A percentile compares a stretch with the other conserved stretches of the same genome.
Evolutionary conservation across 1,139 yeast genomes (phyloP).

Genomic region (Torulaspora globosa): DNA sequence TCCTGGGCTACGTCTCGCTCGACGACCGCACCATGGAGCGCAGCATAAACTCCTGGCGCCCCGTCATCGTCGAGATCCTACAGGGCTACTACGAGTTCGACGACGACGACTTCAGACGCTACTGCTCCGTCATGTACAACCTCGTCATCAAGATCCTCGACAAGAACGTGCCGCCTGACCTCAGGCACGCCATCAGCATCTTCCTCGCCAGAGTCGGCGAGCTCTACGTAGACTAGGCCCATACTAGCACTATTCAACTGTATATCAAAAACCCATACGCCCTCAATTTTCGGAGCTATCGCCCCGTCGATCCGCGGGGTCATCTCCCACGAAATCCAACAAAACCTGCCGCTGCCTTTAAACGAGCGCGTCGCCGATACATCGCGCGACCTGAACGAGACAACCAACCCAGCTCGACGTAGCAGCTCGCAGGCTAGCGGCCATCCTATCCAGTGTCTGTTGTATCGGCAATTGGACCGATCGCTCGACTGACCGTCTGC

Average conservation of each 20-base stretch:
- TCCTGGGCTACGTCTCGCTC: conserved; percentile 63
- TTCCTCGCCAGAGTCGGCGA: conserved; percentile 73
- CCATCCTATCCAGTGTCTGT: not conserved
- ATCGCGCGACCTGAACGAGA: not conserved
- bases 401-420: not conserved
- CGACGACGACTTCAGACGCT: conserved; percentile 62
- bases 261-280: not conserved
- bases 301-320: not conserved
- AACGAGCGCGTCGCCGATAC: not conserved
- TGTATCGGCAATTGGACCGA: conserved; percentile 4
- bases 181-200: conserved; percentile 61
- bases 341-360: not conserved
- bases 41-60: conserved; percentile 81
- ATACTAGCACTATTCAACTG: too few relatives aligned
- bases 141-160: conserved; percentile 63
- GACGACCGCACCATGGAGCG: conserved; percentile 77
- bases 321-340: conserved; percentile 1
- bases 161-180: conserved; percentile 64
- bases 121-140: conserved; percentile 64
- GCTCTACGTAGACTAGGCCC: conserved; percentile 35
- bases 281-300: not conserved
- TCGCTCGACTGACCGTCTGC: not conserved
- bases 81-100: conserved; percentile 79
- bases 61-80: conserved; percentile 81
- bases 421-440: not conserved